Percentiles rank a stretch among this genome's conserved stretches.
These are phyloP conservation scores for Citrus sp. DNA, from an alignment of 345 rosid genomes.

Conservation along the genomic window DNA sequence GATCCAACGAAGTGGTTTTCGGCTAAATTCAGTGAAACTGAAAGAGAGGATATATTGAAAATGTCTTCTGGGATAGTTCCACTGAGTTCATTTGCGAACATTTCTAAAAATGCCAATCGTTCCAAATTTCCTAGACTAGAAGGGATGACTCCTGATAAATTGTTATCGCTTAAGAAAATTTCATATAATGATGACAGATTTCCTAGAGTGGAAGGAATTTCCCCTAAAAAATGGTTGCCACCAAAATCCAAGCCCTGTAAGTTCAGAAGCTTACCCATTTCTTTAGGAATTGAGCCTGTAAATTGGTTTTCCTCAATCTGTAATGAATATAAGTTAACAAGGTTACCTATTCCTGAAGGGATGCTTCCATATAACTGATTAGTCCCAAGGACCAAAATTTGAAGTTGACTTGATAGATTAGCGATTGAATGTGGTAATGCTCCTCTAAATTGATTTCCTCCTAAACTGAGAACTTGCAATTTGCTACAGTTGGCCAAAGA, in stretches of 20 bases:
- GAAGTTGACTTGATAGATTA: conserved; percentile 4
- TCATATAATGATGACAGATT: too few relatives aligned
- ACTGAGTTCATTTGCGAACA: conserved; percentile 18
- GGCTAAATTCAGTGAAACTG: conserved; percentile 15
- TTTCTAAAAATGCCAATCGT: neutral
- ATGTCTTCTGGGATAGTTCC: conserved; percentile 21
- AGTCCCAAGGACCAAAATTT: neutral
- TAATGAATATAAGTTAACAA: neutral
- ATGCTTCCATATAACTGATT: conserved; percentile 7
- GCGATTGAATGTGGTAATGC: conserved; percentile 8
- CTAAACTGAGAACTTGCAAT: neutral
- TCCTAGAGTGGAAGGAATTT: conserved; percentile 14
- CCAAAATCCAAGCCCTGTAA: neutral
- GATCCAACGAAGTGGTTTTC: conserved; percentile 15
- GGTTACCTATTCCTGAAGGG: conserved; percentile 5
- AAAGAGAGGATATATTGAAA: conserved; percentile 13
- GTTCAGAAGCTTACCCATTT: neutral
- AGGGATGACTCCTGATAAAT: conserved; percentile 21
- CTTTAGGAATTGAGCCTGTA: conserved; percentile 3
- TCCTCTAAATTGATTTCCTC: conserved; percentile 1
- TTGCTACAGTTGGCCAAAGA: conserved; percentile 12
- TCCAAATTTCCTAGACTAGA: conserved; percentile 13
- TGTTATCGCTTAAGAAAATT: conserved; percentile 7
- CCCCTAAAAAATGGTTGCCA: neutral
- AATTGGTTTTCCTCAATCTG: neutral